Conservation (phyloP, 768 basidiomycete species). For the Suillus ampliporus region DNA sequence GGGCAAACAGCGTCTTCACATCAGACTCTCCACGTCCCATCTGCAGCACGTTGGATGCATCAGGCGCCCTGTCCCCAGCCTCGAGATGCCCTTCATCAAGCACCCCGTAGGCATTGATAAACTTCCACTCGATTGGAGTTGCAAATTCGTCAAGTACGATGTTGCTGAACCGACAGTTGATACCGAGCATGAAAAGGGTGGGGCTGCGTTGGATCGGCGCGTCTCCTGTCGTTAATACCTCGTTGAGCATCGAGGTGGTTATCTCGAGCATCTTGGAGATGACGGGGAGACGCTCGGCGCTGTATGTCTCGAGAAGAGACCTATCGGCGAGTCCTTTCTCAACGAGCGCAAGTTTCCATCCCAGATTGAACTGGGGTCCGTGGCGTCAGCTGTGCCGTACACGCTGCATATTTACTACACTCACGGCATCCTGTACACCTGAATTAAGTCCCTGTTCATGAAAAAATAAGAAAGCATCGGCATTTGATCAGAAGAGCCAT, state of each 20-base stretch:
- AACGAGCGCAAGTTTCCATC: slow-evolving; percentile 49
- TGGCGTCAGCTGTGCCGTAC: background rate
- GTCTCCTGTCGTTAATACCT: background rate
- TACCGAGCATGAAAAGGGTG: slow-evolving; percentile 23
- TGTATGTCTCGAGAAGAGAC: slow-evolving; percentile 43
- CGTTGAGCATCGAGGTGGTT: slow-evolving; percentile 27
- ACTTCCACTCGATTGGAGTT: slow-evolving; percentile 14
- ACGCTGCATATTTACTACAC: slow-evolving; percentile 25
- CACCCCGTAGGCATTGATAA: slow-evolving; percentile 9
- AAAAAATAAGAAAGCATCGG: background rate
- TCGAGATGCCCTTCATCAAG: slow-evolving; percentile 27
- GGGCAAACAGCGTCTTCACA: slow-evolving; percentile 30
- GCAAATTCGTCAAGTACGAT: slow-evolving; percentile 28
- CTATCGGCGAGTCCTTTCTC: slow-evolving; percentile 36
- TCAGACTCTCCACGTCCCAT: slow-evolving; percentile 5
- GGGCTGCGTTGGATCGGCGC: background rate
- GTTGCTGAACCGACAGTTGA: slow-evolving; percentile 33
- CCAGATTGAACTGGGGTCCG: slow-evolving; percentile 44
- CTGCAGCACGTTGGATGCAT: slow-evolving; percentile 40
- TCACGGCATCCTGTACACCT: slow-evolving; percentile 31
- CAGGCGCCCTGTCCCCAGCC: slow-evolving; percentile 55
- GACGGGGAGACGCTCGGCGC: slow-evolving; percentile 46
- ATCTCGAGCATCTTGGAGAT: slow-evolving; percentile 45
- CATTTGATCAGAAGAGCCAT: background rate
- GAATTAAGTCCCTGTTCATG: slow-evolving; percentile 25